Evolutionary conservation across 768 basidiomycete species (phyloP).

Genomic region (Tulasnella sp.): DNA sequence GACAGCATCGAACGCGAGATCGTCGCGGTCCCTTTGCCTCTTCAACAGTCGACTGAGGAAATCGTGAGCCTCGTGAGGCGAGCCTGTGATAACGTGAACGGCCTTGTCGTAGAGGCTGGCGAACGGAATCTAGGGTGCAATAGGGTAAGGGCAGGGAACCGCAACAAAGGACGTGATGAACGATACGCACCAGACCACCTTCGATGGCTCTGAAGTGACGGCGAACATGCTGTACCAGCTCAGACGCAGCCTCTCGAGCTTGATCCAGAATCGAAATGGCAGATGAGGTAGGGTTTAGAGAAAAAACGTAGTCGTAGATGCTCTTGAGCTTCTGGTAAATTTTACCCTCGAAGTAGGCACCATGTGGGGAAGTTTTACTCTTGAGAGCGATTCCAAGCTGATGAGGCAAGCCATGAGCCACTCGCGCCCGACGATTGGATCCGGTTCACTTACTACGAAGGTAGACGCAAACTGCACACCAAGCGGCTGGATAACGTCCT

Average conservation of each 20-base stretch:
- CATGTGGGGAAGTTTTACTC: conserved; percentile 5
- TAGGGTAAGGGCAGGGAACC: background rate
- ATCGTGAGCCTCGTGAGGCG: background rate
- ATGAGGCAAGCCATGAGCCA: background rate
- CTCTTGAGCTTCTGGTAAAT: conserved; percentile 22
- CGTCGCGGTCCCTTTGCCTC: conserved; percentile 4
- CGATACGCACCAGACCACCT: background rate
- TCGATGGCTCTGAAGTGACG: background rate
- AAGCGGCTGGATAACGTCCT: conserved; percentile 60
- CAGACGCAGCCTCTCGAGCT: background rate
- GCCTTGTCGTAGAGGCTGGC: conserved; percentile 7
- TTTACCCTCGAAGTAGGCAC: conserved; percentile 27
- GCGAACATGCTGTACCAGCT: background rate
- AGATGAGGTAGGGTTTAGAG: background rate
- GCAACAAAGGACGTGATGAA: background rate
- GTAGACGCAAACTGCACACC: conserved; percentile 67
- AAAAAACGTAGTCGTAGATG: conserved; percentile 25
- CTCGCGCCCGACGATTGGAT: background rate
- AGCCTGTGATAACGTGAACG: background rate
- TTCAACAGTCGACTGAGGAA: background rate
- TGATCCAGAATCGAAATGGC: background rate
- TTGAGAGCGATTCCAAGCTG: conserved; percentile 29
- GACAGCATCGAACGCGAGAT: conserved; percentile 19
- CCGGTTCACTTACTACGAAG: conserved; percentile 55
- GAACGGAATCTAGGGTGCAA: background rate